Evolutionary conservation across 2,329 filamentous ascomycete species (phyloP).

Genomic region (Periconia digitata): DNA sequence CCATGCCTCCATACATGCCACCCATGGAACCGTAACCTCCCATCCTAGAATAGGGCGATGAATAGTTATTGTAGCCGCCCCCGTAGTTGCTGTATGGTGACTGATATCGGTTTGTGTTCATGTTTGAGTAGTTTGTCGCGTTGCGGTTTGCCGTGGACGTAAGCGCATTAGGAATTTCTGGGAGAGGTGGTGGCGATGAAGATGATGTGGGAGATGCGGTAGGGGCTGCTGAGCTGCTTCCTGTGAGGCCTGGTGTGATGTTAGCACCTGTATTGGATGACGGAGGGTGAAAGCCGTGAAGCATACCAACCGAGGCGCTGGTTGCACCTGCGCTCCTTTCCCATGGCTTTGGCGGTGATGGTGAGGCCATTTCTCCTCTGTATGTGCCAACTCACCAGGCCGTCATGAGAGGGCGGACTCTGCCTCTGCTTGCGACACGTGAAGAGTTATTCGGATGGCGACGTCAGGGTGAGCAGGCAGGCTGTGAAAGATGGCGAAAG

Average conservation of each 20-base stretch:
- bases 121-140: constrained; percentile 75
- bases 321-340: constrained; percentile 71
- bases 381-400: constrained; percentile 25
- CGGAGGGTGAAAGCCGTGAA: constrained; percentile 11
- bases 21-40: constrained; percentile 48
- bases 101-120: constrained; percentile 56
- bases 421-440: neutral
- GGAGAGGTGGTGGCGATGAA: constrained; percentile 66
- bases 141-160: constrained; percentile 82
- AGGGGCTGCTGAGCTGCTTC: constrained; percentile 46
- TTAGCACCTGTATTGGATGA: constrained; percentile 25
- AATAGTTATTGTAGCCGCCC: constrained; percentile 51
- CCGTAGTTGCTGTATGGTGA: constrained; percentile 55
- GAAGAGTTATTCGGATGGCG: neutral
- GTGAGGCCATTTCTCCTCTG: constrained; percentile 54
- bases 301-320: constrained; percentile 43
- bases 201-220: constrained; percentile 48
- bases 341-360: constrained; percentile 96
- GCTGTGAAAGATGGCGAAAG: constrained; percentile 2
- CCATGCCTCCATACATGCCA: constrained; percentile 46
- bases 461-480: constrained; percentile 5
- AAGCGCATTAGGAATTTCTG: constrained; percentile 77
- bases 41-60: constrained; percentile 58
- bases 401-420: constrained; percentile 18
- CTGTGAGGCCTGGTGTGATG: constrained; percentile 33